Evolutionary conservation across 306 rosid genomes (phyloP).

Genomic region (Begonia loranthoides): DNA sequence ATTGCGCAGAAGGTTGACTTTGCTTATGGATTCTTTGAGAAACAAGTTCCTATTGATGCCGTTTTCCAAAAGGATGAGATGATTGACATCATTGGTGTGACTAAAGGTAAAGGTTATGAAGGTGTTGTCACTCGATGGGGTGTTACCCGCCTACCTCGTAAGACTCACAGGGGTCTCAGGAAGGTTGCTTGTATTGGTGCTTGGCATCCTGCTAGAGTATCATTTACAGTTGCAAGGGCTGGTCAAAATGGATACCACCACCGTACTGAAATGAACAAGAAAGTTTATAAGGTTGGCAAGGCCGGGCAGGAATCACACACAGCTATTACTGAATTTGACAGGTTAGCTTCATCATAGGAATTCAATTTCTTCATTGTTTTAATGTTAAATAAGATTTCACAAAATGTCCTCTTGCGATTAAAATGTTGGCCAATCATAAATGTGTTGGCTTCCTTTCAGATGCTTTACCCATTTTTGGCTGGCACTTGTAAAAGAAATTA

Average conservation of each 20-base stretch:
- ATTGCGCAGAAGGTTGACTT: conserved; percentile 56
- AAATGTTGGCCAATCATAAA: too few relatives aligned
- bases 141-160: conserved; percentile 67
- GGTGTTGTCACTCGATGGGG: conserved; percentile 86
- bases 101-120: conserved; percentile 68
- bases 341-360: conserved; percentile 11
- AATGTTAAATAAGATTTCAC: too few relatives aligned
- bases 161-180: conserved; percentile 66
- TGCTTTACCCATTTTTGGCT: too few relatives aligned
- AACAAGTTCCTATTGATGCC: conserved; percentile 59
- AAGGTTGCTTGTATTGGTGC: conserved; percentile 80
- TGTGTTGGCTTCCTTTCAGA: too few relatives aligned
- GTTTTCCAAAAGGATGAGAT: conserved; percentile 77
- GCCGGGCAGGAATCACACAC: conserved; percentile 39
- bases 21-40: conserved; percentile 53
- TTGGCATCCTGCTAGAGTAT: conserved; percentile 78
- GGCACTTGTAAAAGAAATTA: too few relatives aligned
- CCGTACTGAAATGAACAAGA: conserved; percentile 61
- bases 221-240: conserved; percentile 73
- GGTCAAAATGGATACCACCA: conserved; percentile 75
- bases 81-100: conserved; percentile 68
- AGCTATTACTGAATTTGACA: conserved; percentile 49
- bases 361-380: too few relatives aligned
- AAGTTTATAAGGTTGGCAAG: conserved; percentile 58
- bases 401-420: too few relatives aligned